Evolutionary conservation across 106 monocot species (phyloP).

Genomic region (Dioscorea zingiberensis): DNA sequence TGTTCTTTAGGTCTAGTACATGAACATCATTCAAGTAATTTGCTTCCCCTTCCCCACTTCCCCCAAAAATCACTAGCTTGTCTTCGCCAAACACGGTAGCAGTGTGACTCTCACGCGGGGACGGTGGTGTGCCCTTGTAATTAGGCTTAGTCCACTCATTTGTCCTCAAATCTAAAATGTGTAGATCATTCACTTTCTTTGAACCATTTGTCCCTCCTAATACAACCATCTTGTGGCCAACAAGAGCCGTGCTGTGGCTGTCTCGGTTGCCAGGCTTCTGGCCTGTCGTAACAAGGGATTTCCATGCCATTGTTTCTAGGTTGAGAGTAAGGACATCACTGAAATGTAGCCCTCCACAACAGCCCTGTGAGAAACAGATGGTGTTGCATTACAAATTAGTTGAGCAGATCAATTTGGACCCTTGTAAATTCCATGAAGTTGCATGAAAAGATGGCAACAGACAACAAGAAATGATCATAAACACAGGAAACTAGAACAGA

Average conservation of each 20-base stretch:
- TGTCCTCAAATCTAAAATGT: slow-evolving; percentile 59
- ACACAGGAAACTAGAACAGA: no score
- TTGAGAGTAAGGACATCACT: slow-evolving; percentile 76
- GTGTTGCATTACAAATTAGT: no score
- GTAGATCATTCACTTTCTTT: slow-evolving; percentile 86
- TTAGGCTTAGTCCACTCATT: slow-evolving; percentile 70
- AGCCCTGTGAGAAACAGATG: slow-evolving; percentile 78
- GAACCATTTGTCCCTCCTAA: slow-evolving; percentile 80
- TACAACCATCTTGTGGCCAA: slow-evolving; percentile 64
- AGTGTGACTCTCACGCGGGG: slow-evolving; percentile 80
- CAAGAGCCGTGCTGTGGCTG: slow-evolving; percentile 60
- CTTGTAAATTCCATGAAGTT: no score
- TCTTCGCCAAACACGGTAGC: slow-evolving; percentile 49
- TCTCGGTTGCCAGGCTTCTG: slow-evolving; percentile 68
- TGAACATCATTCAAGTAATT: slow-evolving; percentile 93
- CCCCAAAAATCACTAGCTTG: slow-evolving; percentile 72
- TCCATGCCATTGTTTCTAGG: slow-evolving; percentile 79
- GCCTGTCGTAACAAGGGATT: slow-evolving; percentile 56
- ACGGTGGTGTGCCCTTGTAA: slow-evolving; percentile 59
- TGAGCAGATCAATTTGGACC: no score
- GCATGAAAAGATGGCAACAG: no score
- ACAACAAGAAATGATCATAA: no score
- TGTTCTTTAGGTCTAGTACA: slow-evolving; percentile 61
- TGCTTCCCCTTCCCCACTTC: slow-evolving; percentile 83
- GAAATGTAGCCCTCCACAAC: slow-evolving; percentile 87